phyloP scores from a whole-genome alignment of 2,329 filamentous ascomycete species.

The Penicillium sp. region DNA sequence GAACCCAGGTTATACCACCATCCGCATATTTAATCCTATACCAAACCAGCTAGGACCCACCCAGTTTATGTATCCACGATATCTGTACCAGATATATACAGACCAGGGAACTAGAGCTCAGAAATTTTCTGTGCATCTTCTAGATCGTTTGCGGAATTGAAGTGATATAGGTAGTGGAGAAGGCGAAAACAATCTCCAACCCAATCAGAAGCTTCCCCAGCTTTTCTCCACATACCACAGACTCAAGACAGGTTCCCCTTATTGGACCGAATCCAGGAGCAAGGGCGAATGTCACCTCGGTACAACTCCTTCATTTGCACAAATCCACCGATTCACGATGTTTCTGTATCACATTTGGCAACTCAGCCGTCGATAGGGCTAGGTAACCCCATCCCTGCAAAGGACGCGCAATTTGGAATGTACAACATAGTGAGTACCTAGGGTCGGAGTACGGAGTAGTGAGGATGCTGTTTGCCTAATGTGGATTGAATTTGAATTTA shows the following conservation, averaged over 20 bases:
- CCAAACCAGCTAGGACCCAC: too few species aligned
- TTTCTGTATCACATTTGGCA: conserved; percentile 1
- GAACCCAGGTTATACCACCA: background rate
- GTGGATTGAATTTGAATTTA: too few species aligned
- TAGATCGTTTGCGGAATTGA: conserved; percentile 2
- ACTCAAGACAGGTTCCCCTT: background rate
- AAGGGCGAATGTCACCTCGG: conserved; percentile 5
- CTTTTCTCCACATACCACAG: conserved; percentile 11
- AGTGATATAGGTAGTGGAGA: background rate
- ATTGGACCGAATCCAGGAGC: conserved; percentile 2
- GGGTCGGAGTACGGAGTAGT: too few species aligned
- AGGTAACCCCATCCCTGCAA: conserved; percentile 1
- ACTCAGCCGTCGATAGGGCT: conserved; percentile 7
- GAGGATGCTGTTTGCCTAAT: too few species aligned
- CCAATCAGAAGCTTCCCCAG: conserved; percentile 5
- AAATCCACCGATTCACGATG: background rate
- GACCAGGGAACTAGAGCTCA: background rate
- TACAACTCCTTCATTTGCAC: conserved; percentile 1
- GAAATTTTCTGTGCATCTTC: background rate
- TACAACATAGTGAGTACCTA: background rate
- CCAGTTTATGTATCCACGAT: too few species aligned
- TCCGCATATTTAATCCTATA: too few species aligned
- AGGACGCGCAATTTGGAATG: conserved; percentile 20
- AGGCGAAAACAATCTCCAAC: background rate
- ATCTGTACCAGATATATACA: too few species aligned